phyloP scores from a whole-genome alignment of 2,329 filamentous ascomycete genomes.

The Chaetomium olivaceum region DNA sequence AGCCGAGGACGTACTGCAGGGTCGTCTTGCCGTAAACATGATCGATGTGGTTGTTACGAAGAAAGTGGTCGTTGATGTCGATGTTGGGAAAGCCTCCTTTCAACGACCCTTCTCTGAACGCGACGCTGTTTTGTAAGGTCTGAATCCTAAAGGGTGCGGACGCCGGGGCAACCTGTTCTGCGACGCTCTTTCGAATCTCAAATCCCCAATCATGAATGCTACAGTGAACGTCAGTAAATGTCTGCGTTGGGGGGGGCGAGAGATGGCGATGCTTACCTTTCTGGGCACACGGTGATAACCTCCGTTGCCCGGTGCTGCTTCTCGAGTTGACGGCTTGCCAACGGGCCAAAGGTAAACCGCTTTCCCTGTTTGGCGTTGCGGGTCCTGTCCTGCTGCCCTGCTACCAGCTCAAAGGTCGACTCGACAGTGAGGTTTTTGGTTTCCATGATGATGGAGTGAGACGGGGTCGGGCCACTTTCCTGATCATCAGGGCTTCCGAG shows the following conservation, averaged over 20 bases:
- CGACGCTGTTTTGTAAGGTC: conserved; percentile 33
- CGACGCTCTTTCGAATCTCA: conserved; percentile 35
- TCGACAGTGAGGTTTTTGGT: conserved; percentile 31
- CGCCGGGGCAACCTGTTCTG: conserved; percentile 19
- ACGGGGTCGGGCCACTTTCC: conserved; percentile 7
- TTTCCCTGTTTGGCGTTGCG: background rate
- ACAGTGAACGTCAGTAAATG: conserved; percentile 22
- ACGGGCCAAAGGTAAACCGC: conserved; percentile 22
- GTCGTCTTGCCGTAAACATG: conserved; percentile 38
- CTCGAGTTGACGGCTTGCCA: conserved; percentile 21
- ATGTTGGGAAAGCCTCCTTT: conserved; percentile 36
- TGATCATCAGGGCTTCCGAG: background rate
- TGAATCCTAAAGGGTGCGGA: conserved; percentile 30
- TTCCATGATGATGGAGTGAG: conserved; percentile 23
- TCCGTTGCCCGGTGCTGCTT: conserved; percentile 28
- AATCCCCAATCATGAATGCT: conserved; percentile 45
- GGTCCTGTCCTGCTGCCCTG: background rate
- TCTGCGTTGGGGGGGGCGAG: background rate
- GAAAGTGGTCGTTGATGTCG: conserved; percentile 21
- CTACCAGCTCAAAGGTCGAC: conserved; percentile 21
- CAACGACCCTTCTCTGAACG: conserved; percentile 26
- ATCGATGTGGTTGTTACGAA: conserved; percentile 32
- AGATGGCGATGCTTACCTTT: conserved; percentile 34
- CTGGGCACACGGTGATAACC: conserved; percentile 37
- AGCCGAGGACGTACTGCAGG: conserved; percentile 37